Base-by-base conservation (phyloP, 164 flowering plant species). In the Chimonanthus salicifolius region DNA sequence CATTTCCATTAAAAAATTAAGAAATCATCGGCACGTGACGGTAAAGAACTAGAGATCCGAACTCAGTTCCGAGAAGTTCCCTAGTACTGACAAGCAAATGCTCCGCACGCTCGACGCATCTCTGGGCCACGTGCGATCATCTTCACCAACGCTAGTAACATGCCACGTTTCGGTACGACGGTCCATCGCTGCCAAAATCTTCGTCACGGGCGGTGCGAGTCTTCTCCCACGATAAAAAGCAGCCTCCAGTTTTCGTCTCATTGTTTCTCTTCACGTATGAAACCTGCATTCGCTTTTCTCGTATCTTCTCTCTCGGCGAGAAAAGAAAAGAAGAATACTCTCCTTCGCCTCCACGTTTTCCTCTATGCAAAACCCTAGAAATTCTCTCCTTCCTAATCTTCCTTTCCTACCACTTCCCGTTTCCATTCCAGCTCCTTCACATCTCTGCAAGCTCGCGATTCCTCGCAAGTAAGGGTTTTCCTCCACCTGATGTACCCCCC, bases 121-220 rank as follows among this genome's bases (percentile, higher is more conserved):
- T 54, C n/a, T 4, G 60, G 6, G 60, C 60, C 60, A 54, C 60
- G 16, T 54, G 60, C 60, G 60, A 54, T 54, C 60, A 54, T 10
- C 4, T 54, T 13, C 60, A 54, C 60, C 11, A 33, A 44, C 45
- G n/a, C 16, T 44, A 21, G 46, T 3, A 7, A 6, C 21, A 47
- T 44, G 60, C 71, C 78, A 72, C 78, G 74, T 72, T 49, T 75
- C 64, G 51, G 47, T 58, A 48, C 13, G 43, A 69, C 62, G 69
- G 18, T 49, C n/a, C 33, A 47, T 68, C 50, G 9, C 71, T 74
- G 18, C 67, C 63, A 70, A 74, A 62, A 69, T 64, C 63, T 6
- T 70, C 49, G 73, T 75, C 70, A 64, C 63, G 64, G 20, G 50
- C 64, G 49, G 72, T 70, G 49, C 64, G 46, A 33, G 33, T 21